A percentile compares a stretch with the other conserved stretches of the same genome.
Evolutionary conservation across 176 grass and related monocot species (phyloP).

Genomic region (Triticum urartu): DNA sequence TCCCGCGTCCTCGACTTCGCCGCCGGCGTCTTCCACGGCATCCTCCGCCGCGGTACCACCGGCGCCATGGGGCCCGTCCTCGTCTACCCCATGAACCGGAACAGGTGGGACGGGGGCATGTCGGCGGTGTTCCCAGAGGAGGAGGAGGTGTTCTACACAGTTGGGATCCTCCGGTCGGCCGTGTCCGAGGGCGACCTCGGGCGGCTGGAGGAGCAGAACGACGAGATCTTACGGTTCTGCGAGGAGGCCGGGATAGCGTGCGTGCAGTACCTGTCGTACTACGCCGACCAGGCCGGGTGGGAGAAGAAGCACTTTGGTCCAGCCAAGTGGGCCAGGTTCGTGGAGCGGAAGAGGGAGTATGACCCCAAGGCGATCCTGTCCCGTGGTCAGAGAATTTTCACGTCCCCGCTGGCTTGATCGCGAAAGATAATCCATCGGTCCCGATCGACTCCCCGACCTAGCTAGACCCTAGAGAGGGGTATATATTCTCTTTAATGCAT

Average conservation of each 20-base stretch:
- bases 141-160: slow-evolving; percentile 72
- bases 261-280: slow-evolving; percentile 64
- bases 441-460: neutral
- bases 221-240: slow-evolving; percentile 47
- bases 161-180: slow-evolving; percentile 52
- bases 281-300: slow-evolving; percentile 53
- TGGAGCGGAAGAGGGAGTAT: slow-evolving; percentile 42
- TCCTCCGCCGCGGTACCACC: slow-evolving; percentile 26
- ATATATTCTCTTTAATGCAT: too few relatives aligned
- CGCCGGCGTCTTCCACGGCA: slow-evolving; percentile 49
- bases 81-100: slow-evolving; percentile 72
- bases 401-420: slow-evolving; percentile 12
- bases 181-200: slow-evolving; percentile 10
- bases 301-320: slow-evolving; percentile 61
- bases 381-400: slow-evolving; percentile 51
- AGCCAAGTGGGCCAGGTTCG: slow-evolving; percentile 46
- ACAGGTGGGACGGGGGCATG: slow-evolving; percentile 53
- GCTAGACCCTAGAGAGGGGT: neutral
- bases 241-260: slow-evolving; percentile 36
- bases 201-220: slow-evolving; percentile 57
- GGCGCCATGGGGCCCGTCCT: slow-evolving; percentile 42
- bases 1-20: slow-evolving; percentile 65
- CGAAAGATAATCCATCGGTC: neutral
- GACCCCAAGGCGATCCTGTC: slow-evolving; percentile 60
- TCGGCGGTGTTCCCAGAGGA: slow-evolving; percentile 53